These are phyloP conservation scores for Fusarium palustre DNA, from an alignment of 2,329 filamentous ascomycete species.

Conservation along the genomic window DNA sequence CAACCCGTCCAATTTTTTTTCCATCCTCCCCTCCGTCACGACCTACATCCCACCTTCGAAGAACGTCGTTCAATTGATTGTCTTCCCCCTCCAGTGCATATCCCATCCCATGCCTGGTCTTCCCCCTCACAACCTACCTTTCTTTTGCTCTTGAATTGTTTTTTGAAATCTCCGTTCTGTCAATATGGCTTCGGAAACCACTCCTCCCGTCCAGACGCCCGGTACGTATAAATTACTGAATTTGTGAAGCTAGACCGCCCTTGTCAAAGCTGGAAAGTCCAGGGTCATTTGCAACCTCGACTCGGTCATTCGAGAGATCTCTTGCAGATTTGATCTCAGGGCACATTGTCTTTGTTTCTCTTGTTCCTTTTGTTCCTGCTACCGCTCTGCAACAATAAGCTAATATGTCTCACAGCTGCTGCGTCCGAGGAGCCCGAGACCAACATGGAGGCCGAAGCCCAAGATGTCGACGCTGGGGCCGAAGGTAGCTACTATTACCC, in stretches of 20 bases:
- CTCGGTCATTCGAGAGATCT: slow-evolving; percentile 17
- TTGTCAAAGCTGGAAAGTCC: slow-evolving; percentile 35
- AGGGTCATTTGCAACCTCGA: slow-evolving; percentile 19
- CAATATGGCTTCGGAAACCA: slow-evolving; percentile 52
- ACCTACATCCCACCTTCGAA: slow-evolving; percentile 38
- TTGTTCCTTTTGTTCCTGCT: neutral
- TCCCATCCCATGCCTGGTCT: slow-evolving; percentile 48
- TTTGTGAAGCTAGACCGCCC: slow-evolving; percentile 37
- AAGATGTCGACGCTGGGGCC: slow-evolving; percentile 48
- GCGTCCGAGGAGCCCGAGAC: slow-evolving; percentile 45
- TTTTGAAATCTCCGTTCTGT: slow-evolving; percentile 34
- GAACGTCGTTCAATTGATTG: slow-evolving; percentile 44
- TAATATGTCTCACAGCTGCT: slow-evolving; percentile 32
- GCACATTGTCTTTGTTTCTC: neutral
- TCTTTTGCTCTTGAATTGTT: slow-evolving; percentile 34
- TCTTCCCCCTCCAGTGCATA: slow-evolving; percentile 43
- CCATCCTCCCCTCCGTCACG: slow-evolving; percentile 44
- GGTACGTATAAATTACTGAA: slow-evolving; percentile 40
- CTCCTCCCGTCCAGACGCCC: slow-evolving; percentile 45
- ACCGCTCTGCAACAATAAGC: slow-evolving; percentile 4
- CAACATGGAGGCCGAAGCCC: slow-evolving; percentile 42
- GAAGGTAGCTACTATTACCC: slow-evolving; percentile 49
- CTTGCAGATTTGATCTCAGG: slow-evolving; percentile 8
- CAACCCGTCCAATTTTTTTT: slow-evolving; percentile 48
- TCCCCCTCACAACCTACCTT: slow-evolving; percentile 27